phyloP scores from a whole-genome alignment of 2,329 filamentous ascomycete genomes.

The Lachnellula cervina region DNA sequence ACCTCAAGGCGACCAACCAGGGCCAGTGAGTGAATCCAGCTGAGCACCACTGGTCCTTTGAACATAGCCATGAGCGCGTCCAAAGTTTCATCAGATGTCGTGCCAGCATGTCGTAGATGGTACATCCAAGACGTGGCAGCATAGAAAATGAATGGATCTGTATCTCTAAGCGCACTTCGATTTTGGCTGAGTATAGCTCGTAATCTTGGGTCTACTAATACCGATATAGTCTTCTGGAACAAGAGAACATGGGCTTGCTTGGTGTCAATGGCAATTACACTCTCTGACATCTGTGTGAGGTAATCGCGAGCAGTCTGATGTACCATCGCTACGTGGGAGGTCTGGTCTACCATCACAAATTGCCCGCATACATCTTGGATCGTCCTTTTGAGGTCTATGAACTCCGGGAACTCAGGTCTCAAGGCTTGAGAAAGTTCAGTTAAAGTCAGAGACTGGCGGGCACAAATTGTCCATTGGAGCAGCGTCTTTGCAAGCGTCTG shows the following conservation, averaged over 20 bases:
- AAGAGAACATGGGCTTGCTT: neutral
- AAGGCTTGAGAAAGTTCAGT: constrained; percentile 4
- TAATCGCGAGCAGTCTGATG: constrained; percentile 37
- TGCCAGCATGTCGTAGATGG: constrained; percentile 19
- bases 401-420: constrained; percentile 6
- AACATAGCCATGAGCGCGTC: constrained; percentile 27
- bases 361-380: constrained; percentile 31
- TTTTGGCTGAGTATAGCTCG: too few species aligned
- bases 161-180: neutral
- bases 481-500: constrained; percentile 5
- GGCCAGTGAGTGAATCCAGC: constrained; percentile 34
- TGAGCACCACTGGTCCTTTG: constrained; percentile 21
- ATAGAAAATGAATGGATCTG: constrained; percentile 20
- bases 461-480: constrained; percentile 6
- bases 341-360: constrained; percentile 28
- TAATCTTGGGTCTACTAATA: neutral
- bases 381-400: constrained; percentile 25
- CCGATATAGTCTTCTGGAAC: constrained; percentile 1
- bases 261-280: neutral
- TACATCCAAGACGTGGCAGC: constrained; percentile 26
- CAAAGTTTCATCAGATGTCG: constrained; percentile 4
- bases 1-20: constrained; percentile 20
- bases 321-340: too few species aligned
- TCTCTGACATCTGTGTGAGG: constrained; percentile 13
- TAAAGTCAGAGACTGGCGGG: constrained; percentile 1